phyloP scores from a whole-genome alignment of 148 eudicot species.

The Vaccinium vitisidaea region DNA sequence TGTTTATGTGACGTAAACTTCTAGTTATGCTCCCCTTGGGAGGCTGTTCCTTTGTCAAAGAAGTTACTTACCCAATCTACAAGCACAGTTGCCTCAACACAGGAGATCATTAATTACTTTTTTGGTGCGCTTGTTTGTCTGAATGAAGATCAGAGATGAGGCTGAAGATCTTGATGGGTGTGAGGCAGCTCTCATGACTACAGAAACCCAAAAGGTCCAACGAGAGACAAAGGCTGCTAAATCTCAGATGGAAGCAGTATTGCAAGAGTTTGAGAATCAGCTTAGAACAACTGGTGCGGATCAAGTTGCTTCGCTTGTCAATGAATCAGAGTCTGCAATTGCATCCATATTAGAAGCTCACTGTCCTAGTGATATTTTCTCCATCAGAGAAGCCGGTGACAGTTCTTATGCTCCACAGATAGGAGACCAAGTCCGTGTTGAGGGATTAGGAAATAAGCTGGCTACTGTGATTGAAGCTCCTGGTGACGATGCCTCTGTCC shows the following conservation, averaged over 20 bases:
- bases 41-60: slow-evolving; percentile 12
- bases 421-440: slow-evolving; percentile 76
- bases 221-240: slow-evolving; percentile 49
- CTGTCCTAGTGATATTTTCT: slow-evolving; percentile 30
- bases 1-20: neutral
- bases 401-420: slow-evolving; percentile 44
- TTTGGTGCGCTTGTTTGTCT: neutral
- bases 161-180: slow-evolving; percentile 73
- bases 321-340: slow-evolving; percentile 68
- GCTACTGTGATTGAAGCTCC: slow-evolving; percentile 77
- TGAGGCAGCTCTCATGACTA: slow-evolving; percentile 66
- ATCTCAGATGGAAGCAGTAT: slow-evolving; percentile 49
- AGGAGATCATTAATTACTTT: neutral
- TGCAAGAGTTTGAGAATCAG: slow-evolving; percentile 62
- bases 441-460: slow-evolving; percentile 67
- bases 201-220: slow-evolving; percentile 57
- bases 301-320: slow-evolving; percentile 50
- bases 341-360: slow-evolving; percentile 61
- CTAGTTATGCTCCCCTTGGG: neutral
- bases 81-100: slow-evolving; percentile 1
- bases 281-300: slow-evolving; percentile 38
- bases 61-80: slow-evolving; percentile 5
- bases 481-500: slow-evolving; percentile 61
- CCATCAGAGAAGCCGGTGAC: slow-evolving; percentile 31
- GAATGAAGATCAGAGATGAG: slow-evolving; percentile 61